These are phyloP conservation scores for Taxillus chinensis DNA, from an alignment of 164 flowering plant species.

Conservation along the genomic window DNA sequence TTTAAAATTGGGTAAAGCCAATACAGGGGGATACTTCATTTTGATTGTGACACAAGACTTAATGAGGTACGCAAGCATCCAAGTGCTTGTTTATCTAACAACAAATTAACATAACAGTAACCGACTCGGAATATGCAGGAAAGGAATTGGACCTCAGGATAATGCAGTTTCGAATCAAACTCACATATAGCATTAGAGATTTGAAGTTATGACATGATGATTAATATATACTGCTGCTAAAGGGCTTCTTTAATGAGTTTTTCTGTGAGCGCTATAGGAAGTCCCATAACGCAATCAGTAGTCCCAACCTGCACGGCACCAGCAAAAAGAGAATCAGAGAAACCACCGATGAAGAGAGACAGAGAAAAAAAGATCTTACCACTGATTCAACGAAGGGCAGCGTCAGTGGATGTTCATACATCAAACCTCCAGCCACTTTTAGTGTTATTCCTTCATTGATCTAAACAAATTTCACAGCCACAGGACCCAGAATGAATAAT, in stretches of 20 bases:
- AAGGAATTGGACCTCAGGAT: too few relatives aligned
- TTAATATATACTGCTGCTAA: slow-evolving; percentile 2
- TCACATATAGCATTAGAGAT: too few relatives aligned
- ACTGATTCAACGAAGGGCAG: slow-evolving; percentile 46
- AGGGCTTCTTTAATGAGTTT: slow-evolving; percentile 36
- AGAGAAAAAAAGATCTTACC: slow-evolving; percentile 24
- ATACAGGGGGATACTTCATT: too few relatives aligned
- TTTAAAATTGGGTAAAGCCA: too few relatives aligned
- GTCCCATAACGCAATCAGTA: slow-evolving; percentile 54
- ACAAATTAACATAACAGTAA: too few relatives aligned
- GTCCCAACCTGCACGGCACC: slow-evolving; percentile 34
- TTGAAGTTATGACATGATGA: too few relatives aligned
- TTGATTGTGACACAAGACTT: too few relatives aligned
- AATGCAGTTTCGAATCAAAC: too few relatives aligned
- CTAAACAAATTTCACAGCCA: slow-evolving; percentile 19
- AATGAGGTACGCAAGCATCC: too few relatives aligned
- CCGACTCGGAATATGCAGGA: too few relatives aligned
- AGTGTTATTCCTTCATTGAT: slow-evolving; percentile 61
- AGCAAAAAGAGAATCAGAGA: not conserved
- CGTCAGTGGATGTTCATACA: slow-evolving; percentile 72
- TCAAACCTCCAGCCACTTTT: slow-evolving; percentile 83
- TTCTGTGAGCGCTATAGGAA: slow-evolving; percentile 42
- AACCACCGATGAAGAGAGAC: not conserved
- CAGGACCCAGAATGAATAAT: not conserved
- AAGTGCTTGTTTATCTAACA: too few relatives aligned